A percentile compares a stretch with the other conserved stretches of the same genome.
Evolutionary conservation across 306 rosid genomes (phyloP).

Genomic region (Dalbergia oliveri): DNA sequence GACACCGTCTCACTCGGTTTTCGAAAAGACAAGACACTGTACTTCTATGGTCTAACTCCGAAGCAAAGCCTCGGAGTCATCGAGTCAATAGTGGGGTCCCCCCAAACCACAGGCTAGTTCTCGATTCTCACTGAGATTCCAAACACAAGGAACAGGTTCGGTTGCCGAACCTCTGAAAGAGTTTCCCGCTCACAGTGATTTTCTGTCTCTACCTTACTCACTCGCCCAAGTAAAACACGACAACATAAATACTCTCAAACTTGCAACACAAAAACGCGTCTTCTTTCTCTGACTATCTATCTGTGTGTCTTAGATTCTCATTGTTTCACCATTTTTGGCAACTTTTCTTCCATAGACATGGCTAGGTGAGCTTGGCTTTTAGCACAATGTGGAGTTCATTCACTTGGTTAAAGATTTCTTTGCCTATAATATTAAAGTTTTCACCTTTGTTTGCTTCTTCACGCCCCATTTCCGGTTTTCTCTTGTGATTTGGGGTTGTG

Average conservation of each 20-base stretch:
- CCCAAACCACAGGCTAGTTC: neutral
- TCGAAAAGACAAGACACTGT: slow-evolving; percentile 1
- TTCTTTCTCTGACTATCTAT: neutral
- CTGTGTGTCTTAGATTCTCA: neutral
- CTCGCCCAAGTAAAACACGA: slow-evolving; percentile 3
- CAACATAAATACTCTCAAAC: slow-evolving; percentile 29
- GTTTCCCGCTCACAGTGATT: slow-evolving; percentile 62
- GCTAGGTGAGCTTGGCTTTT: slow-evolving; percentile 53
- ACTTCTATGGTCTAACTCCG: slow-evolving; percentile 11
- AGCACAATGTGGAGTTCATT: neutral
- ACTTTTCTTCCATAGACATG: slow-evolving; percentile 33
- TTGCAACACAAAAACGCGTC: slow-evolving; percentile 1
- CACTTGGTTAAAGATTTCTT: neutral
- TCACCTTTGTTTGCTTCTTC: neutral
- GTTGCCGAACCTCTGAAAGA: slow-evolving; percentile 28
- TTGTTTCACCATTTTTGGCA: neutral
- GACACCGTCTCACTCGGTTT: slow-evolving; percentile 48
- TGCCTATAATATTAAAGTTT: neutral
- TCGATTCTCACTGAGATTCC: neutral
- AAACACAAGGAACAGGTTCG: neutral
- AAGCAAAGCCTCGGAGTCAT: slow-evolving; percentile 29
- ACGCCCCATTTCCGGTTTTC: neutral
- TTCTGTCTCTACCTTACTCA: slow-evolving; percentile 15
- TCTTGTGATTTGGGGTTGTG: neutral
- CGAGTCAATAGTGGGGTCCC: slow-evolving; percentile 43